Conservation (phyloP, 2,329 filamentous ascomycete species). For the Endoconidiophora laricicola region DNA sequence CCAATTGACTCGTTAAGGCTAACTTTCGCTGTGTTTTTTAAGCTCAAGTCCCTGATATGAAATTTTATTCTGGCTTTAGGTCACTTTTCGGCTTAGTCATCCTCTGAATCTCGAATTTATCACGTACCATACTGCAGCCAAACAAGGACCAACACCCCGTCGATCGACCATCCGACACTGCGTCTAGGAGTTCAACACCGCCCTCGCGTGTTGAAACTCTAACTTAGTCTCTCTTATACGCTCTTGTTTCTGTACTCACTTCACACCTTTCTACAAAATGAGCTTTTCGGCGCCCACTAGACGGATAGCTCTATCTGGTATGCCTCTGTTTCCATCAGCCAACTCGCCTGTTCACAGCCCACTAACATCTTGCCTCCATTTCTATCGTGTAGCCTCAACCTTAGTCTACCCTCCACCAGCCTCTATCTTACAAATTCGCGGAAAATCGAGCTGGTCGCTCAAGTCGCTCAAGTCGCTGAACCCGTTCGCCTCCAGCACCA, state of each 20-base stretch:
- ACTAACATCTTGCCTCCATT: slow-evolving; percentile 1
- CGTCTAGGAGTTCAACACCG: no score
- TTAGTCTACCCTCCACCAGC: slow-evolving; percentile 8
- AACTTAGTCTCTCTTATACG: no score
- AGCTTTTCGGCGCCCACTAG: slow-evolving; percentile 15
- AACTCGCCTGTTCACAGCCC: neutral
- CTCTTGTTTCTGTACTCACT: neutral
- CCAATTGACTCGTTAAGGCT: no score
- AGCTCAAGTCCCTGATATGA: no score
- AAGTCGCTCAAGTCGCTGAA: slow-evolving; percentile 24
- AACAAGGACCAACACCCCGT: no score
- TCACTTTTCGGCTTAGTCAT: no score
- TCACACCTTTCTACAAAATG: slow-evolving; percentile 11
- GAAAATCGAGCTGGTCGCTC: slow-evolving; percentile 22
- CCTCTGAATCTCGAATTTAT: no score
- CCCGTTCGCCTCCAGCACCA: slow-evolving; percentile 12
- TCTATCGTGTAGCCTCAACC: slow-evolving; percentile 15
- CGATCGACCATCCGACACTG: no score
- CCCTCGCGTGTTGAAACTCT: no score
- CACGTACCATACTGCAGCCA: no score
- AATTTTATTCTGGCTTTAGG: no score
- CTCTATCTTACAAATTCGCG: slow-evolving; percentile 21
- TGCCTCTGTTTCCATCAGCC: neutral
- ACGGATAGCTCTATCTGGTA: slow-evolving; percentile 15
- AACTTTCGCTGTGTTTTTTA: no score